Evolutionary conservation across 768 basidiomycete species (phyloP), one percentile per base, ranked within the genome.

Genomic region (Chiua virens): DNA sequence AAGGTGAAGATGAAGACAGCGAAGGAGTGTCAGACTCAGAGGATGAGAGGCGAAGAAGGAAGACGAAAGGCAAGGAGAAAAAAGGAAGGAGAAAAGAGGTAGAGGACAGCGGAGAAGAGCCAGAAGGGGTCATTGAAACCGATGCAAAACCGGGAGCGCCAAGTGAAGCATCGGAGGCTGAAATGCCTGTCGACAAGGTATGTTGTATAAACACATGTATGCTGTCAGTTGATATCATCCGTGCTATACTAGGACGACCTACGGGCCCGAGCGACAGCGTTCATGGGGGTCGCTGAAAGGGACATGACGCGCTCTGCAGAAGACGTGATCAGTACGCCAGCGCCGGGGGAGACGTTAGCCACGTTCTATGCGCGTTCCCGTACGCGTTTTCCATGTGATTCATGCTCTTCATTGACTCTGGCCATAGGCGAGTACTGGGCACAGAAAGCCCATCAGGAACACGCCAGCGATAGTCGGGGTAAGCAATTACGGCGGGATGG

Each of bases 321-420:
- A 61, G 90, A 93, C 52, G 67, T 80, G 1, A 63, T 87, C 23
- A 87, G 85, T 58, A 93, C 91, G 0, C 93, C 93, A 0, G 73
- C 87, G 4, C 90, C 91, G 0, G 90, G 91, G 11, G 93, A 96
- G 67, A 88, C 87, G 0, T 70, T 94, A 8, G 85, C 90, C 0
- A 76, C 78, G 68, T 95, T 95, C 65, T 95, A 92, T 59, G 82
- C 86, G 6, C 82, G 92, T 8, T 85, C 87, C 17, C 81, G 89
- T 87, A 65, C 58, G 86, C 75, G 5, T 20, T 13, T n/a, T 34
- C 8, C 34, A 34, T 1, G 8, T 35, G 17, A 1, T 13, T 5
- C 5, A 8, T 34, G 3, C 9, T 13, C 0, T n/a, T 5, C 34
- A 22, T 34, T 50, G 28, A 57, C 14, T 13, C 28, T 30, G 25